Evolutionary conservation across 768 basidiomycete genomes (phyloP), one percentile per base, ranked within the genome.

Genomic region (Gymnopilus junonius): DNA sequence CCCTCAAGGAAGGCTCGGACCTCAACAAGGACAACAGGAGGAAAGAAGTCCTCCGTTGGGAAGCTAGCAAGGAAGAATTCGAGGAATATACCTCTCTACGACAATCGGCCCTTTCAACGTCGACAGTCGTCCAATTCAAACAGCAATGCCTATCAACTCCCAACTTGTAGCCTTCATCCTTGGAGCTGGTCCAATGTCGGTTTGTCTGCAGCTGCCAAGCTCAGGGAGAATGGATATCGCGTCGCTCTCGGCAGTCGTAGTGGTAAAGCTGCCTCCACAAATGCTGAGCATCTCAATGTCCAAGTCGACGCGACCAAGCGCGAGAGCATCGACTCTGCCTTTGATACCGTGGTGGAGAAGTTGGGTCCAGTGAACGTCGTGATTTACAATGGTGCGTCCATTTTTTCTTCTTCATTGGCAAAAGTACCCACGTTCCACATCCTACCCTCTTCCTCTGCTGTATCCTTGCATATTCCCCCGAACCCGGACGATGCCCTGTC

Each of bases 321-420:
- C 0, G 68, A 67, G 15, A 76, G 78, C 21, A 74, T 83, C 46
- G 63, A 58, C 23, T 53, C 65, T 0, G 81, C 77, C 1, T 84
- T 84, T 65, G 70, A 71, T n/a, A n/a, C n/a, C n/a, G n/a, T n/a
- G n/a, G n/a, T n/a, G n/a, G n/a, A n/a, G n/a, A n/a, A n/a, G n/a
- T n/a, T 84, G 50, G 83, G 81, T 6, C 71, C 76, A 12, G 67
- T 83, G 4, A 82, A 81, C 48, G 70, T 83, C 48, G 81, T 85
- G 7, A 70, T 83, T 42, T 82, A 79, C 65, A 84, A 83, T 63
- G 82, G 82, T 63, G 72, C 63, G 42, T 59, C 51, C 21, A 17
- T 69, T 34, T 50, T 70, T 15, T 59, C 48, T 29, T 25, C 31
- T 4, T 34, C 37, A 14, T 17, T 8, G n/a, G 12, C n/a, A n/a